These are phyloP conservation scores for Vigna reflexopilosa DNA, from an alignment of 306 rosid species.

Conservation along the genomic window DNA sequence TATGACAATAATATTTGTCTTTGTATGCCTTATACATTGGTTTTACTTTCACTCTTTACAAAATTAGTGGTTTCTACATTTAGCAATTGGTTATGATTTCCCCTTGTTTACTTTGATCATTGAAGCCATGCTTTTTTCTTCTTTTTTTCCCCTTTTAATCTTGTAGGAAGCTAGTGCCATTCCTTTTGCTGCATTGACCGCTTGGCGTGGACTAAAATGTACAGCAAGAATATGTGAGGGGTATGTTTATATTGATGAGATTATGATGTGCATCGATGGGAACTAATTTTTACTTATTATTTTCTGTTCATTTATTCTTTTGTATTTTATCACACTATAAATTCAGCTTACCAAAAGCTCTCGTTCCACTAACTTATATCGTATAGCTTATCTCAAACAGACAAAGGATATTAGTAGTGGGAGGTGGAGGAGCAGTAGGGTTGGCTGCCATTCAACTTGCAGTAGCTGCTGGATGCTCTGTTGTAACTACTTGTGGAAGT, in stretches of 20 bases:
- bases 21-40: constrained; percentile 17
- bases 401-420: constrained; percentile 86
- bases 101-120: constrained; percentile 14
- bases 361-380: constrained; percentile 43
- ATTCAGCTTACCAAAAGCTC: constrained; percentile 20
- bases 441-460: constrained; percentile 86
- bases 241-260: constrained; percentile 57
- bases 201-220: constrained; percentile 93
- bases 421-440: constrained; percentile 99
- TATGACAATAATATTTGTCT: constrained; percentile 22
- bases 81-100: not conserved
- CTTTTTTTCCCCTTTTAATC: not conserved
- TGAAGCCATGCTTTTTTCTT: constrained; percentile 21
- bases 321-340: constrained; percentile 24
- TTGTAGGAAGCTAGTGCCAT: constrained; percentile 89
- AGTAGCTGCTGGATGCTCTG: constrained; percentile 82
- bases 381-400: constrained; percentile 54
- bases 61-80: constrained; percentile 34
- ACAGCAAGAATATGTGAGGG: constrained; percentile 92
- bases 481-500: constrained; percentile 84
- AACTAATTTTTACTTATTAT: constrained; percentile 12
- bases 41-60: constrained; percentile 21
- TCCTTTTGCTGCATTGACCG: constrained; percentile 98
- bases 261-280: constrained; percentile 31
- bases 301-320: constrained; percentile 23